A percentile compares a stretch with the other conserved stretches of the same genome.
phyloP scores from a whole-genome alignment of 805 yeast genomes.

The Jamesozyma lodderae region DNA sequence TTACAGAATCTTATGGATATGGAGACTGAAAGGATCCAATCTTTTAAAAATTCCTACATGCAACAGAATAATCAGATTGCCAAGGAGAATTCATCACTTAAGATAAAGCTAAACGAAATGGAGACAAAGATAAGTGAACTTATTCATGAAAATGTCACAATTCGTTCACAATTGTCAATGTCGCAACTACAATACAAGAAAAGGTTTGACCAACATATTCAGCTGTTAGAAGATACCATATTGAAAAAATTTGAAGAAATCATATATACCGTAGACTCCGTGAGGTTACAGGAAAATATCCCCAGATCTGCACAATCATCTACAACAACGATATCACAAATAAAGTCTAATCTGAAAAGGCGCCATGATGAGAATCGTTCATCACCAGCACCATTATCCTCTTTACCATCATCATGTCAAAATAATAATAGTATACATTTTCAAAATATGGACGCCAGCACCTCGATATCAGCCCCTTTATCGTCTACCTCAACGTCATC shows the following conservation, averaged over 20 bases:
- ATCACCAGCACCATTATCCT: neutral
- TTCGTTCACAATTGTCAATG: constrained; percentile 33
- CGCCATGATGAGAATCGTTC: neutral
- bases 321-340: neutral
- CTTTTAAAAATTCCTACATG: constrained; percentile 20
- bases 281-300: constrained; percentile 37
- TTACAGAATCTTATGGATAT: constrained; percentile 24
- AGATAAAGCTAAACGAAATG: constrained; percentile 42
- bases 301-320: constrained; percentile 1
- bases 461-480: neutral
- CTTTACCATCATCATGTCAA: neutral
- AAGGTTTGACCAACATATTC: constrained; percentile 33
- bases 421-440: too few relatives aligned
- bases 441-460: too few relatives aligned
- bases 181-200: constrained; percentile 25
- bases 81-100: constrained; percentile 44
- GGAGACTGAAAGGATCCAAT: constrained; percentile 15
- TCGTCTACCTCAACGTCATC: constrained; percentile 1
- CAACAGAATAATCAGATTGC: constrained; percentile 49
- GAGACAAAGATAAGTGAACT: constrained; percentile 43
- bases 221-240: constrained; percentile 35
- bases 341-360: neutral
- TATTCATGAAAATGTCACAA: constrained; percentile 40
- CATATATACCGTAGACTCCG: constrained; percentile 33
- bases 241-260: constrained; percentile 38